phyloP scores from a whole-genome alignment of 2,329 filamentous ascomycete genomes.

The Fonsecaea nubica region DNA sequence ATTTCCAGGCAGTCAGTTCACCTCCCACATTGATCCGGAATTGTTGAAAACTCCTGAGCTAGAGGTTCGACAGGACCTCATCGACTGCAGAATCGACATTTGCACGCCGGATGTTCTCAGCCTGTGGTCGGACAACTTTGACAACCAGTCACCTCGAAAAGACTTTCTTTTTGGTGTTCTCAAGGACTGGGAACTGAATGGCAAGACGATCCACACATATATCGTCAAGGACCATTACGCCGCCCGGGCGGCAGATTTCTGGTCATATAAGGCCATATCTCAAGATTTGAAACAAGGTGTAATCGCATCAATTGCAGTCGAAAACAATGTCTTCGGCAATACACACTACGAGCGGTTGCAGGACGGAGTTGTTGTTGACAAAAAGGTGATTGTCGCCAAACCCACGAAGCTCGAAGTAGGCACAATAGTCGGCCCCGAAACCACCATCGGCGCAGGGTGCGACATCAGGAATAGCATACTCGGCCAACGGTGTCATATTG shows the following conservation, averaged over 20 bases:
- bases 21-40: conserved; percentile 75
- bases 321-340: conserved; percentile 73
- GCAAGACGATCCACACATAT: conserved; percentile 93
- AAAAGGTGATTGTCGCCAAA: conserved; percentile 69
- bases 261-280: conserved; percentile 87
- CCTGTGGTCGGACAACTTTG: conserved; percentile 96
- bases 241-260: conserved; percentile 81
- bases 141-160: conserved; percentile 87
- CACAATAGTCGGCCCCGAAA: conserved; percentile 77
- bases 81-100: conserved; percentile 95
- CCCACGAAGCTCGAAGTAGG: conserved; percentile 72
- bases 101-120: conserved; percentile 95
- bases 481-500: conserved; percentile 84
- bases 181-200: conserved; percentile 96
- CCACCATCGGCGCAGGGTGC: conserved; percentile 74
- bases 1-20: conserved; percentile 44
- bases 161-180: conserved; percentile 91
- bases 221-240: conserved; percentile 84
- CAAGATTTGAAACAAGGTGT: conserved; percentile 61
- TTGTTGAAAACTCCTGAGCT: conserved; percentile 79
- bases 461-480: conserved; percentile 77
- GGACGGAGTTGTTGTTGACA: conserved; percentile 59
- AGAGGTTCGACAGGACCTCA: conserved; percentile 82
- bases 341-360: conserved; percentile 77
- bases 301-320: conserved; percentile 35